Percentiles rank a stretch among this genome's conserved stretches.
phyloP scores from a whole-genome alignment of 805 yeast genomes.

The Priceomyces castillae region DNA sequence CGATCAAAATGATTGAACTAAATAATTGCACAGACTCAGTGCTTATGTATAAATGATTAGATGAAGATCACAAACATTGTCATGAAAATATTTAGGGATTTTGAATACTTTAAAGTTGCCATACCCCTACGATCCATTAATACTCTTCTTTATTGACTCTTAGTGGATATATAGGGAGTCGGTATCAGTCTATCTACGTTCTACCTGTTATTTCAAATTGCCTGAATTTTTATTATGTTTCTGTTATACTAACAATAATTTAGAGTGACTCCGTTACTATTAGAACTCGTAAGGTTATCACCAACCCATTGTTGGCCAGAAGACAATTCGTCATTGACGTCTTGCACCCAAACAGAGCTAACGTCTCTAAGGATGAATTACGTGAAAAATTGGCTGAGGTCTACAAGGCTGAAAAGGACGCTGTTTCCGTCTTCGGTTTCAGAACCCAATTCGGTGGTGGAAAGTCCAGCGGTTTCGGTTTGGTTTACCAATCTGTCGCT shows the following conservation, averaged over 20 bases:
- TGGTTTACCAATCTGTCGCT: constrained; percentile 96
- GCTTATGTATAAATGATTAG: no score
- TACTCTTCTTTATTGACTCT: no score
- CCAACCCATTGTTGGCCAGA: constrained; percentile 99
- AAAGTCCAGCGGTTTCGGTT: constrained; percentile 98
- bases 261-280: constrained; percentile 99
- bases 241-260: constrained; percentile 11
- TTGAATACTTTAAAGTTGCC: no score
- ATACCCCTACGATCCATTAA: no score
- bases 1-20: no score
- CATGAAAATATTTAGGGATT: no score
- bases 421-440: constrained; percentile 98
- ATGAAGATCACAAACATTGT: no score
- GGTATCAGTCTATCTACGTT: no score
- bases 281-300: constrained; percentile 98
- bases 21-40: no score
- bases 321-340: constrained; percentile 99
- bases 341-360: constrained; percentile 98
- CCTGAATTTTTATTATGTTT: no score
- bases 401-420: constrained; percentile 90
- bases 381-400: constrained; percentile 87
- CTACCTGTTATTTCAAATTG: no score
- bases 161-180: no score
- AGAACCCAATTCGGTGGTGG: constrained; percentile 99
- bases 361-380: constrained; percentile 98